A percentile compares a stretch with the other conserved stretches of the same genome.
Conservation (phyloP, 768 basidiomycete genomes). For the Leucosporidium yakuticum region DNA sequence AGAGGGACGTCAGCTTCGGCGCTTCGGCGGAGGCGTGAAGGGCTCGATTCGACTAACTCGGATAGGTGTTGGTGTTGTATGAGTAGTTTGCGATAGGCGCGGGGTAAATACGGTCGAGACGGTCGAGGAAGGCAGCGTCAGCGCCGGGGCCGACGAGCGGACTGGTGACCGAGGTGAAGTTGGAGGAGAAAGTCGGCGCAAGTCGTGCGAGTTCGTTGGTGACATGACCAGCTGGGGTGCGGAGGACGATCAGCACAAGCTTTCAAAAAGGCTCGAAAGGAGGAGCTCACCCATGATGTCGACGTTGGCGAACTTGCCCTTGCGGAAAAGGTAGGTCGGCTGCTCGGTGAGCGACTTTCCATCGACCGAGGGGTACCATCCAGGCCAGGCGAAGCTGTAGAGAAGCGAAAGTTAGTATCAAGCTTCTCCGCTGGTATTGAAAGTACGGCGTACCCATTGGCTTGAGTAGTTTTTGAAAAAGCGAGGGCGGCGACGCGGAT, state of each 20-base stretch:
- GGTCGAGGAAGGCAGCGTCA: background rate
- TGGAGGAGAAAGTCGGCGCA: constrained; percentile 1
- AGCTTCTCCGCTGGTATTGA: too few species aligned
- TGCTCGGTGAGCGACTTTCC: constrained; percentile 52
- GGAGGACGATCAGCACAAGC: too few species aligned
- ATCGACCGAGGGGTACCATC: constrained; percentile 56
- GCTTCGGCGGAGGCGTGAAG: too few species aligned
- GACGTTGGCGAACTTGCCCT: constrained; percentile 51
- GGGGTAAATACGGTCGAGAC: constrained; percentile 9
- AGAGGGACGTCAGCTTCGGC: too few species aligned
- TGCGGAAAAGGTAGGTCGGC: constrained; percentile 50
- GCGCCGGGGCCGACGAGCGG: background rate
- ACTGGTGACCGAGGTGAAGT: background rate
- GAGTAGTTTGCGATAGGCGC: constrained; percentile 1
- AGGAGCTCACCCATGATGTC: constrained; percentile 57
- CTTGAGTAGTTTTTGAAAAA: constrained; percentile 1
- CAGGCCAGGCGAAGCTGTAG: constrained; percentile 1
- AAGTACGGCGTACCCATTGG: background rate
- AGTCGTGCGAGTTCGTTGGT: constrained; percentile 9
- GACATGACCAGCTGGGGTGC: constrained; percentile 2
- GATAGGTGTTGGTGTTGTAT: constrained; percentile 6
- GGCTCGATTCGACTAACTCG: background rate
- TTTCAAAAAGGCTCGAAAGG: background rate
- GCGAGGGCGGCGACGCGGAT: constrained; percentile 15
- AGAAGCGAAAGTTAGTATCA: background rate